Evolutionary conservation across 1,284 basidiomycete genomes (phyloP), one percentile per base, ranked within the genome.

Genomic region (Stygiomarasmius scandens): DNA sequence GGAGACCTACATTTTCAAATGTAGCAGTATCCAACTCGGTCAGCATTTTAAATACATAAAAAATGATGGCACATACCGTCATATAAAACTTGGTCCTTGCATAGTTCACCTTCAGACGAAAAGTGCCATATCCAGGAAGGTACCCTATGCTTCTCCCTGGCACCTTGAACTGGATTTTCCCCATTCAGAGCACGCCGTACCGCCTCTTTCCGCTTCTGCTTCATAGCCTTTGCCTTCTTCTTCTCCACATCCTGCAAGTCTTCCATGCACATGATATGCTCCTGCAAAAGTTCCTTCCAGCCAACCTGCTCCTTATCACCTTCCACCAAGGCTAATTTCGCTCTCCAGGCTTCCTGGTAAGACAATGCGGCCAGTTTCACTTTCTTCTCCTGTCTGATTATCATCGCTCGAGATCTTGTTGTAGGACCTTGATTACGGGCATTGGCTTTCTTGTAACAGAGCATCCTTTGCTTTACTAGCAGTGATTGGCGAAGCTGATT

Each of bases 311-410:
- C 10, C 6, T 16, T 22, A 38, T 24, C 34, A 6, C 14, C 29
- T 12, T 12, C n/a, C 4, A 41, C 38, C 16, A 41, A n/a, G 16
- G 5, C 4, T 19, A 4, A 4, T n/a, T 36, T 36, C 4, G 50
- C 27, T 3, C 8, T 20, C 50, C 50, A 52, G 14, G 50, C 50
- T n/a, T 19, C 36, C 23, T 23, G 11, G n/a, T 52, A 52, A 12
- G 29, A 5, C 50, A 9, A 11, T 22, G 20, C 36, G 3, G 55
- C 46, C 20, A 41, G 8, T 14, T 44, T 19, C 36, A 56, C 49
- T 38, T 56, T 49, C 19, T n/a, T 22, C 10, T 56, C 48, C 20
- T 56, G 54, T 6, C 55, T 32, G 8, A 43, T 23, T 3, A 56
- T 4, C 4, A 56, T 20, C 2, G 6, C 38, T 12, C 45, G 32